phyloP scores from a whole-genome alignment of 805 yeast genomes.

The Deakozyma indianensis region DNA sequence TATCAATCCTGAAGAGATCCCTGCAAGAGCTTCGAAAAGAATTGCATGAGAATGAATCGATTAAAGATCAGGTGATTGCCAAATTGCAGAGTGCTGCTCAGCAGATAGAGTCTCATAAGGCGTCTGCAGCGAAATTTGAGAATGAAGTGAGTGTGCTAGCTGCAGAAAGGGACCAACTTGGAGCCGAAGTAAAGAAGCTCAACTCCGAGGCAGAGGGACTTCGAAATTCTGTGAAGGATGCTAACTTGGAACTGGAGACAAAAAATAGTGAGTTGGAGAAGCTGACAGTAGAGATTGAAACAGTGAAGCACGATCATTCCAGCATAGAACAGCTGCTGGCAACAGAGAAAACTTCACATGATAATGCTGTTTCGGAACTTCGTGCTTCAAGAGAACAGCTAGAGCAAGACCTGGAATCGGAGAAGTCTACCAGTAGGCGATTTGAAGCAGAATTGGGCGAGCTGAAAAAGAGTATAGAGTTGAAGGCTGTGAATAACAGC shows the following conservation, averaged over 20 bases:
- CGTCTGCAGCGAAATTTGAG: slow-evolving; percentile 1
- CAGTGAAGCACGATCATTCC: too few relatives aligned
- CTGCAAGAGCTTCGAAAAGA: slow-evolving; percentile 16
- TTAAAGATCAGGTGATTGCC: slow-evolving; percentile 30
- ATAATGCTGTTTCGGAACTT: too few relatives aligned
- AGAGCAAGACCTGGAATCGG: too few relatives aligned
- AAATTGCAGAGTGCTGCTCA: slow-evolving; percentile 31
- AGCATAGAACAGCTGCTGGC: too few relatives aligned
- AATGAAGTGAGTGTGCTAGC: slow-evolving; percentile 12
- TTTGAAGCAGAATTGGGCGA: background rate
- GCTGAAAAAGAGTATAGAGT: slow-evolving; percentile 1
- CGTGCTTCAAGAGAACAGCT: too few relatives aligned
- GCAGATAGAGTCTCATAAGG: slow-evolving; percentile 14
- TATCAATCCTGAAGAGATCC: slow-evolving; percentile 1
- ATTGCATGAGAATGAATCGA: slow-evolving; percentile 12
- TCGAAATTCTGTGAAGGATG: slow-evolving; percentile 2
- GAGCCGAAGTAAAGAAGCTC: slow-evolving; percentile 7
- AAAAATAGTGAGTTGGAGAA: background rate
- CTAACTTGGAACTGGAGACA: slow-evolving; percentile 3
- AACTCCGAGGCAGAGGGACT: slow-evolving; percentile 5
- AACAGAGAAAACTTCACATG: too few relatives aligned
- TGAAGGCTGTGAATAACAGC: background rate
- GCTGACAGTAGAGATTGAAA: too few relatives aligned
- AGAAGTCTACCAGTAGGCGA: too few relatives aligned
- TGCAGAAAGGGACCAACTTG: slow-evolving; percentile 11